A percentile compares a stretch with the other conserved stretches of the same genome.
Conservation (phyloP, 306 rosid genomes). For the Purshia tridentata region DNA sequence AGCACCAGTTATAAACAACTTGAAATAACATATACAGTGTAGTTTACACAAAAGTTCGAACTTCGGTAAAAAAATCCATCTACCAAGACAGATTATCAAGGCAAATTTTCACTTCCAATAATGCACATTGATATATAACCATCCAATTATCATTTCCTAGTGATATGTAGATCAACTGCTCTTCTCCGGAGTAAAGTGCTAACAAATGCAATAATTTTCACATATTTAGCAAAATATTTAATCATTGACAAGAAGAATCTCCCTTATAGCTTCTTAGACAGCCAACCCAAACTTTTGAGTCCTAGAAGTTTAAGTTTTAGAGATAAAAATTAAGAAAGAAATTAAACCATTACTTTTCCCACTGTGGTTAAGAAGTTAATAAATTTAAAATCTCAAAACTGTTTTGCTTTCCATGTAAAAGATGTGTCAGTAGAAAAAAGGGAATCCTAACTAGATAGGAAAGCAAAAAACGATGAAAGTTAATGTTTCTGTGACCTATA, state of each 20-base stretch:
- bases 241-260: not conserved
- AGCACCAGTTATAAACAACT: slow-evolving; percentile 8
- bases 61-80: slow-evolving; percentile 1
- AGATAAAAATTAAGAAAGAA: not conserved
- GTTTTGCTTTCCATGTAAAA: not conserved
- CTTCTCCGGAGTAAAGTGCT: not conserved
- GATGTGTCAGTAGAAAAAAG: not conserved
- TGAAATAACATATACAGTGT: not conserved
- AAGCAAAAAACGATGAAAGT: not conserved
- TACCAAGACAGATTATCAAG: slow-evolving; percentile 3
- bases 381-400: not conserved
- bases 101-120: not conserved
- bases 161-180: not conserved
- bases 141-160: not conserved
- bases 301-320: not conserved
- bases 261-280: not conserved
- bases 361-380: not conserved
- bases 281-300: not conserved
- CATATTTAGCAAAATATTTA: not conserved
- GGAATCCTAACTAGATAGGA: not conserved
- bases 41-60: not conserved
- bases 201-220: not conserved
- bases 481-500: slow-evolving; percentile 10
- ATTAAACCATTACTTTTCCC: not conserved
- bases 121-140: not conserved